Conservation (phyloP, 2,329 filamentous ascomycete genomes). For the Penicillium sp. region DNA sequence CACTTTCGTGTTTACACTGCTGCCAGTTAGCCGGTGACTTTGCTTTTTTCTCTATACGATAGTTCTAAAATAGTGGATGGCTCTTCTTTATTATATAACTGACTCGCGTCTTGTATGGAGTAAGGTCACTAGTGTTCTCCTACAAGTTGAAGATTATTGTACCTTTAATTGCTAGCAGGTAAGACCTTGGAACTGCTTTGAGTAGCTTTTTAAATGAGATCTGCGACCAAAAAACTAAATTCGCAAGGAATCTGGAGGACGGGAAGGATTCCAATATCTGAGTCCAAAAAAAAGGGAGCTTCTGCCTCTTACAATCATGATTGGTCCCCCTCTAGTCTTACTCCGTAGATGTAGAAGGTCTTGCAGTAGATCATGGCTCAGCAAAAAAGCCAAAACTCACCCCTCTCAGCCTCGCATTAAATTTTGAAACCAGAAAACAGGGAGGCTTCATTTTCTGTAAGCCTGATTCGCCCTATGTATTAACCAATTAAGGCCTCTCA, state of each 20-base stretch:
- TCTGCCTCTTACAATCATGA: background rate
- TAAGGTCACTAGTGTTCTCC: background rate
- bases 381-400: too few relatives aligned
- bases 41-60: conserved; percentile 7
- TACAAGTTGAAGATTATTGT: background rate
- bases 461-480: background rate
- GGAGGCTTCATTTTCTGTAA: too few relatives aligned
- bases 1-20: conserved; percentile 3
- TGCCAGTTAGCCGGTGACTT: conserved; percentile 17
- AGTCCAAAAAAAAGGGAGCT: background rate
- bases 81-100: background rate
- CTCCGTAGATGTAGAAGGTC: too few relatives aligned
- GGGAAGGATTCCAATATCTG: background rate
- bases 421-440: too few relatives aligned
- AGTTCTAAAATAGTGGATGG: background rate
- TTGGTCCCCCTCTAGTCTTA: background rate
- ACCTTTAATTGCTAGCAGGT: background rate
- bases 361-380: too few relatives aligned
- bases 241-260: too few relatives aligned
- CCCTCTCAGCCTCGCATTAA: too few relatives aligned
- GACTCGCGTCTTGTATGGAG: background rate
- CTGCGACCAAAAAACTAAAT: background rate
- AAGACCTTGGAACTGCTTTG: background rate
- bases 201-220: background rate
- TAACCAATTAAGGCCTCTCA: background rate